Evolutionary conservation across 164 flowering plant genomes (phyloP).

Genomic region (Vitis rotundifolia): DNA sequence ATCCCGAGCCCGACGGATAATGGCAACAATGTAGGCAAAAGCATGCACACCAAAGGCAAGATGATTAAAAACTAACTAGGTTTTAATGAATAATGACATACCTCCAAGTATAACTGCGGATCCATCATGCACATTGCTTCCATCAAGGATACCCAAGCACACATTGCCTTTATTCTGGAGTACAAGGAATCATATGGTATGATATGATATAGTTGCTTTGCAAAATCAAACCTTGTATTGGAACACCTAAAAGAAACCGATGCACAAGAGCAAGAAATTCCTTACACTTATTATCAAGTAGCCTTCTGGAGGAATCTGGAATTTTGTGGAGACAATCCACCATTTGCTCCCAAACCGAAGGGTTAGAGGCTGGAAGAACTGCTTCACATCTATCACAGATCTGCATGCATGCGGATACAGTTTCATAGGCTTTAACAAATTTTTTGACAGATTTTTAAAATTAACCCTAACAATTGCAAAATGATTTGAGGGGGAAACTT

Average conservation of each 20-base stretch:
- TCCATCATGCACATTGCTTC: constrained; percentile 63
- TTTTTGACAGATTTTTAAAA: not conserved
- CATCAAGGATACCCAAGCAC: constrained; percentile 82
- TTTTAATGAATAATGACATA: constrained; percentile 12
- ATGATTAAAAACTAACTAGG: not conserved
- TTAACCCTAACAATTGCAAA: too few species aligned
- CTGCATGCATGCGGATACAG: constrained; percentile 29
- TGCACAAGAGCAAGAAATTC: not conserved
- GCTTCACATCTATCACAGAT: constrained; percentile 50
- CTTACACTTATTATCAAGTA: constrained; percentile 68
- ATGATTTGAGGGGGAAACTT: too few species aligned
- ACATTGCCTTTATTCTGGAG: constrained; percentile 70
- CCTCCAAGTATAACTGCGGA: constrained; percentile 75
- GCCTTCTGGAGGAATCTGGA: constrained; percentile 67
- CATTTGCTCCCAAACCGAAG: constrained; percentile 64
- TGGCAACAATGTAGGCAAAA: not conserved
- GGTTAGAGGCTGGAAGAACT: constrained; percentile 61
- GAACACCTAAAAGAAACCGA: not conserved
- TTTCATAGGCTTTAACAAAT: too few species aligned
- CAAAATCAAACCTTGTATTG: too few species aligned
- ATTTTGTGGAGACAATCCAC: constrained; percentile 48
- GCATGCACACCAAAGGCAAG: not conserved
- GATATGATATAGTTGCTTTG: not conserved
- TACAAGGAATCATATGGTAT: not conserved
- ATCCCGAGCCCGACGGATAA: not conserved